phyloP scores from a whole-genome alignment of 1,139 yeast genomes.

The Pichia kudriavzevii region DNA sequence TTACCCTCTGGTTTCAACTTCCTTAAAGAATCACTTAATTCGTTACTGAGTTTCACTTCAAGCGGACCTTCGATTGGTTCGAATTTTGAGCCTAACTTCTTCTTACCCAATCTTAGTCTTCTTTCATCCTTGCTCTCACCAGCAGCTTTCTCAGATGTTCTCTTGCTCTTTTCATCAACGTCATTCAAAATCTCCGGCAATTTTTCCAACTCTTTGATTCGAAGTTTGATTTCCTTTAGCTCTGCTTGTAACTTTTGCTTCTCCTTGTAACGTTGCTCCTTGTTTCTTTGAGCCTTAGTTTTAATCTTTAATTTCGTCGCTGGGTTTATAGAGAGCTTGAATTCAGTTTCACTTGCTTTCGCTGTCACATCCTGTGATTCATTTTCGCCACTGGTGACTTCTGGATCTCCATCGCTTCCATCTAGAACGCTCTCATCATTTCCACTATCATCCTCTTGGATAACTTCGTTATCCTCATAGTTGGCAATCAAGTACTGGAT shows the following conservation, averaged over 20 bases:
- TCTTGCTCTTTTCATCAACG: constrained; percentile 23
- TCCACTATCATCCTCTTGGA: constrained; percentile 31
- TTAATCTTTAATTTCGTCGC: constrained; percentile 67
- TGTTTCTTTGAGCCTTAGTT: constrained; percentile 72
- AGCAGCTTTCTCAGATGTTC: constrained; percentile 14
- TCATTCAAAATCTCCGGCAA: constrained; percentile 44
- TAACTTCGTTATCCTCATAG: constrained; percentile 50
- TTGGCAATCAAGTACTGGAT: constrained; percentile 59
- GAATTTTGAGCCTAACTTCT: constrained; percentile 43
- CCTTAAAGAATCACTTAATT: constrained; percentile 77
- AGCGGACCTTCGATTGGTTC: constrained; percentile 54
- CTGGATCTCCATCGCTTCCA: constrained; percentile 25
- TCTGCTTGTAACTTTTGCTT: constrained; percentile 47
- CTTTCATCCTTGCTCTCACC: constrained; percentile 22
- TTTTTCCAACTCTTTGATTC: constrained; percentile 50
- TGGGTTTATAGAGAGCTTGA: constrained; percentile 58
- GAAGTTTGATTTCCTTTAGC: constrained; percentile 49
- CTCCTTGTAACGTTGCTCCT: constrained; percentile 58
- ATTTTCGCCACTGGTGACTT: neutral
- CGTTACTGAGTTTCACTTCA: constrained; percentile 86
- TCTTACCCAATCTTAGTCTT: constrained; percentile 24
- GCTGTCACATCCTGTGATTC: neutral
- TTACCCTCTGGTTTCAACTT: constrained; percentile 88
- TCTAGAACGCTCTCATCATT: constrained; percentile 29
- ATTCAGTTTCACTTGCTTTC: constrained; percentile 12